Evolutionary conservation across 352 stramenopile genomes (phyloP).

Genomic region (Phytopythium aichiense): DNA sequence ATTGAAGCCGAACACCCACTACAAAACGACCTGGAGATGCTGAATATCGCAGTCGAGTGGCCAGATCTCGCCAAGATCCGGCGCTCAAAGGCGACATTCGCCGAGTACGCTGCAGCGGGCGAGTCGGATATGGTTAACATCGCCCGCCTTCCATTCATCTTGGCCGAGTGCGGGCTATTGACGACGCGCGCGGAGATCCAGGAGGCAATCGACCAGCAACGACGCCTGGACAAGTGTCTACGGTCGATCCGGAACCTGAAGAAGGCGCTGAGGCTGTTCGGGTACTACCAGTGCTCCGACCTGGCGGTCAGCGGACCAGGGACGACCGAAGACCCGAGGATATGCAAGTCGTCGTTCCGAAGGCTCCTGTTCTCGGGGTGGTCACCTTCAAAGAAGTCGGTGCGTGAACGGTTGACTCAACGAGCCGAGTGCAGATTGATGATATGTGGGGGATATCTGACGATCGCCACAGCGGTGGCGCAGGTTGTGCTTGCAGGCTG

Average conservation of each 20-base stretch:
- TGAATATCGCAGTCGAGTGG: conserved; percentile 44
- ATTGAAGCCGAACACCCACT: conserved; percentile 41
- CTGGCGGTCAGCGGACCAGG: conserved; percentile 31
- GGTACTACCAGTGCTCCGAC: conserved; percentile 50
- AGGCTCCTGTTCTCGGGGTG: conserved; percentile 49
- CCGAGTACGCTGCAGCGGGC: conserved; percentile 27
- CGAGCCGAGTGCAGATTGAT: not conserved
- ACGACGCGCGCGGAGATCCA: conserved; percentile 31
- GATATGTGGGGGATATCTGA: not conserved
- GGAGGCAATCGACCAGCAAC: conserved; percentile 32
- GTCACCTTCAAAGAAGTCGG: conserved; percentile 29
- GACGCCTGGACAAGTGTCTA: conserved; percentile 36
- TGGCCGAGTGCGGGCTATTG: conserved; percentile 33
- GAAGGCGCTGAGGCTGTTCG: conserved; percentile 55
- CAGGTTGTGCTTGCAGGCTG: conserved; percentile 23
- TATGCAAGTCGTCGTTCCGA: conserved; percentile 42
- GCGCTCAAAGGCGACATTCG: conserved; percentile 26
- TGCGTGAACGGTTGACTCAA: conserved; percentile 6
- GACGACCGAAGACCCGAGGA: conserved; percentile 30
- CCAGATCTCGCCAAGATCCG: conserved; percentile 19
- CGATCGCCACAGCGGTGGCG: conserved; percentile 34
- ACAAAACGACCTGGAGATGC: conserved; percentile 27
- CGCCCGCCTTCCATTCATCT: conserved; percentile 32
- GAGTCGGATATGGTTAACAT: not conserved
- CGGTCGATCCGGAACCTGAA: conserved; percentile 39